Evolutionary conservation across 345 rosid species (phyloP).

Genomic region (Aquilaria yunnanensis): DNA sequence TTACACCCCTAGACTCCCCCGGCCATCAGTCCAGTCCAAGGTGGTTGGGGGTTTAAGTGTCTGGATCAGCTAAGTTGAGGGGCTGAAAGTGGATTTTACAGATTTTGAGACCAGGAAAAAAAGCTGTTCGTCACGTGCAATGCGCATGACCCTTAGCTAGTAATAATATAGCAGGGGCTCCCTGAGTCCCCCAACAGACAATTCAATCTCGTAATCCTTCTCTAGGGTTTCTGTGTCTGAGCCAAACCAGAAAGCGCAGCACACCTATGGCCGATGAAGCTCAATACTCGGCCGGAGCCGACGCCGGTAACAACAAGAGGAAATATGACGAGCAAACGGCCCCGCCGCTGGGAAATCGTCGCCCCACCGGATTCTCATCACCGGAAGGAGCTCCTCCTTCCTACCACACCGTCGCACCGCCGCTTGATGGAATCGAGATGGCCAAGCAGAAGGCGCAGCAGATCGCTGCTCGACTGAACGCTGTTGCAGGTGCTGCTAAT

Average conservation of each 20-base stretch:
- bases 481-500: constrained; percentile 9
- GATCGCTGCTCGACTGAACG: constrained; percentile 80
- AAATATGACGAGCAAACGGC: constrained; percentile 80
- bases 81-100: too few relatives aligned
- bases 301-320: constrained; percentile 53
- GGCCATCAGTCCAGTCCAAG: too few relatives aligned
- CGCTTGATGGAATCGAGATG: constrained; percentile 69
- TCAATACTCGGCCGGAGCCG: constrained; percentile 60
- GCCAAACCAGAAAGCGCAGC: background rate
- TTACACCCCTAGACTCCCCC: too few relatives aligned
- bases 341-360: constrained; percentile 42
- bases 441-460: constrained; percentile 92
- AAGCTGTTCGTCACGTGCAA: too few relatives aligned
- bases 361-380: constrained; percentile 85
- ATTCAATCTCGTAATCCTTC: constrained; percentile 13
- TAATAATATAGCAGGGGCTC: too few relatives aligned
- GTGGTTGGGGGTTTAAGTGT: too few relatives aligned
- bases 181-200: too few relatives aligned
- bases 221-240: constrained; percentile 54
- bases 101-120: too few relatives aligned
- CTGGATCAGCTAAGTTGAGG: too few relatives aligned
- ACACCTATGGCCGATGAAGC: constrained; percentile 83
- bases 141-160: too few relatives aligned
- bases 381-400: constrained; percentile 48
- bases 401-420: constrained; percentile 76